Conservation (phyloP, 1,284 basidiomycete species). For the Melampsora abietis-canadensis region DNA sequence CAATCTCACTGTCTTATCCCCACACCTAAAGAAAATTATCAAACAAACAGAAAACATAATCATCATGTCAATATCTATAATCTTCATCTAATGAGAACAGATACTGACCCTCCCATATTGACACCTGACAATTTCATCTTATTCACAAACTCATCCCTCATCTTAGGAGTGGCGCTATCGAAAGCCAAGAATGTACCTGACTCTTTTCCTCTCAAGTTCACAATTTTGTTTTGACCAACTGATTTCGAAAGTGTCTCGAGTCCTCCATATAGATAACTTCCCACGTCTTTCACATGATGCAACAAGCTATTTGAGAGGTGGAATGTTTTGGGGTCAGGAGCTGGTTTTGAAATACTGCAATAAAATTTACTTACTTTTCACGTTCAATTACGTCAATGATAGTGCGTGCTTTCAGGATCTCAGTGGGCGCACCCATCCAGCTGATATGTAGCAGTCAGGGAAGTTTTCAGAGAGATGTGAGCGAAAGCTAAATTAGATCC, state of each 20-base stretch:
- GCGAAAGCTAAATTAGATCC: not conserved
- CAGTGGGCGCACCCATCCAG: conserved; percentile 56
- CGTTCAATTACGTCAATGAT: conserved; percentile 57
- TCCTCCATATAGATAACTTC: conserved; percentile 48
- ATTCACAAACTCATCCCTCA: conserved; percentile 48
- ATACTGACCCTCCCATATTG: conserved; percentile 48
- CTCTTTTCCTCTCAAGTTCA: conserved; percentile 49
- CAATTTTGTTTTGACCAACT: conserved; percentile 45
- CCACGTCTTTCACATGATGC: conserved; percentile 48
- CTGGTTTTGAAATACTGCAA: not conserved
- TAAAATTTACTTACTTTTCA: conserved; percentile 46
- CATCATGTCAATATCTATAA: not conserved
- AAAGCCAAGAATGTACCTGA: conserved; percentile 51
- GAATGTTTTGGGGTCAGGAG: not conserved
- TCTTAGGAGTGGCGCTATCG: conserved; percentile 45
- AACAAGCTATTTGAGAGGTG: conserved; percentile 43
- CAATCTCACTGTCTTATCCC: conserved; percentile 50
- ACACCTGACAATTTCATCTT: conserved; percentile 50
- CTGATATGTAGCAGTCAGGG: not conserved
- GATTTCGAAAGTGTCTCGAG: conserved; percentile 47
- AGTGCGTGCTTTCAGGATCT: conserved; percentile 58
- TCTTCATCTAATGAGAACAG: not conserved
- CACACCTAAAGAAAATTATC: conserved; percentile 42
- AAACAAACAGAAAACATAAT: not conserved
- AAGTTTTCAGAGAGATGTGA: not conserved